Percentiles rank a stretch among this genome's conserved stretches.
Evolutionary conservation across 768 basidiomycete species (phyloP).

Genomic region (Suillus plorans): DNA sequence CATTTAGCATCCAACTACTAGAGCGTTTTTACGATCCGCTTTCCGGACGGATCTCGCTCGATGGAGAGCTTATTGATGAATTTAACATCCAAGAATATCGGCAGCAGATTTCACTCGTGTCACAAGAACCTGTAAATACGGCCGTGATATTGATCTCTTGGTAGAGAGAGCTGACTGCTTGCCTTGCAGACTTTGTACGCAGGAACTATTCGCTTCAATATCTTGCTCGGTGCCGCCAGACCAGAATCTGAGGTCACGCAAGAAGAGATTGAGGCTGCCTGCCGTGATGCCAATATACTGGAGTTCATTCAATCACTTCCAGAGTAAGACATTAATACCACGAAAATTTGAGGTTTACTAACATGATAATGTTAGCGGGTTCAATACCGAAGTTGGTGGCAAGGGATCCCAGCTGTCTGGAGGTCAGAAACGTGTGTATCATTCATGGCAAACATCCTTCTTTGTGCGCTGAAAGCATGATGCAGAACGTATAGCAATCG

Average conservation of each 20-base stretch:
- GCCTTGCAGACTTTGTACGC: constrained; percentile 69
- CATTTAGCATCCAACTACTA: constrained; percentile 67
- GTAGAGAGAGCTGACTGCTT: not conserved
- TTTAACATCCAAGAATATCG: constrained; percentile 86
- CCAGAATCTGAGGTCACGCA: constrained; percentile 77
- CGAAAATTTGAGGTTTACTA: constrained; percentile 6
- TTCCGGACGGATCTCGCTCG: constrained; percentile 69
- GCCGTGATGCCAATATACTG: constrained; percentile 84
- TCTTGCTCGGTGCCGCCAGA: constrained; percentile 81
- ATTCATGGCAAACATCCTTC: not conserved
- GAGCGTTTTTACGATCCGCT: constrained; percentile 88
- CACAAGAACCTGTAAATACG: constrained; percentile 67
- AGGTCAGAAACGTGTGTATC: constrained; percentile 74
- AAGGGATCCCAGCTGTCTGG: constrained; percentile 89
- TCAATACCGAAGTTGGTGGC: constrained; percentile 88
- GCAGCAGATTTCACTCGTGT: constrained; percentile 85
- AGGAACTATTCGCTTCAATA: constrained; percentile 88
- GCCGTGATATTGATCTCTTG: constrained; percentile 9
- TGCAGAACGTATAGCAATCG: constrained; percentile 74
- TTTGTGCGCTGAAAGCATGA: not conserved
- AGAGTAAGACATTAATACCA: constrained; percentile 46
- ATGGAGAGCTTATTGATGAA: constrained; percentile 71
- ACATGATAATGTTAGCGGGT: constrained; percentile 51
- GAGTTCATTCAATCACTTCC: constrained; percentile 87
- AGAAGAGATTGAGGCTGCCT: constrained; percentile 82